Base-by-base conservation (phyloP, 192 early-diverging fungal genomes). In the Rhizoclosmatium globosum region DNA sequence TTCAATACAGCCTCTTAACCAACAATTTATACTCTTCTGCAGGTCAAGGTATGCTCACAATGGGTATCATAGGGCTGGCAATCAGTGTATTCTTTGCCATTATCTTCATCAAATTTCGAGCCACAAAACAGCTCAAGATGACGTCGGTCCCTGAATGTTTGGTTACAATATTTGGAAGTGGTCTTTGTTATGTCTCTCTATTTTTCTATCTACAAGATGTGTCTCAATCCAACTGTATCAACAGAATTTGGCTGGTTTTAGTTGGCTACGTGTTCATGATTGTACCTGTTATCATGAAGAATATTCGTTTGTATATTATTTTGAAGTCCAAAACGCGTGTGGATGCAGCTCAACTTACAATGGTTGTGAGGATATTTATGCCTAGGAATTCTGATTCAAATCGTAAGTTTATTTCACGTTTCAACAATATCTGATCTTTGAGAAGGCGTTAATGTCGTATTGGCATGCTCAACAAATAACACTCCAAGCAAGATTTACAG, bases 61-160 rank as follows among this genome's bases (percentile, higher is more conserved):
- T 68, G 11, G 21, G 9, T 42, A 13, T 7, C 11, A 6, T 68
- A 13, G 65, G 65, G 17, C 15, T 68, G 11, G 9, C 43, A 13
- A 17, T 68, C 43, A 44, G 45, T 21, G 13, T 41, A 42, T 7
- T 31, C 23, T 13, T 44, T 7, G 31, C 3, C 4, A 21, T 21
- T 21, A 42, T 68, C 65, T 19, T 68, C 43, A 19, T 68, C 45
- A 45, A 46, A 46, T 68, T 68, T 21, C 65, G 43, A 17, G 43
- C 23, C 43, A 0, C 13, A 38, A 68, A 68, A 68, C 38, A 6
- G 4, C 38, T 68, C 39, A 68, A 68, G 43, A 68, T 38, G 17
- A 42, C 65, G 45, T 68, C 65, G 9, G 43, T 68, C 9, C 65
- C 65, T 43, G 65, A 68, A 68, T 68, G 65, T 45, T 7, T 68